Percentiles rank a stretch among this genome's conserved stretches.
Evolutionary conservation across 23 red algal genomes (phyloP).

Genomic region (Pyropia yezoensis): DNA sequence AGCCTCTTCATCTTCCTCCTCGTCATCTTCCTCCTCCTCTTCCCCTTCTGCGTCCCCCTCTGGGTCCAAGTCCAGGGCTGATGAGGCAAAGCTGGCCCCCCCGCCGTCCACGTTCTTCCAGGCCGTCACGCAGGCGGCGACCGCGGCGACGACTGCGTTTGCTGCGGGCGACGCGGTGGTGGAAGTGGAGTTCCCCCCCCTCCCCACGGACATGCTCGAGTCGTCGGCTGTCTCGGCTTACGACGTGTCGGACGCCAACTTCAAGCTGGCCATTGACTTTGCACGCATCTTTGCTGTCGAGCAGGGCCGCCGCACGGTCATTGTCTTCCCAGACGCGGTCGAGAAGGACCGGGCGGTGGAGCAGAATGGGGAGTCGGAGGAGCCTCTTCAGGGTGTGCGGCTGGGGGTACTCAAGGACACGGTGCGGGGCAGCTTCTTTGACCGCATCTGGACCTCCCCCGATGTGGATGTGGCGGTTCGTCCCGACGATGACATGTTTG

Average conservation of each 20-base stretch:
- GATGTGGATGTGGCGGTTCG: conserved; percentile 61
- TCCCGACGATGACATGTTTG: conserved; percentile 81
- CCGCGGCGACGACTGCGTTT: conserved; percentile 39
- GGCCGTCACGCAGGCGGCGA: conserved; percentile 58
- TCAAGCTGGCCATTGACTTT: conserved; percentile 75
- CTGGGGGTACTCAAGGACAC: conserved; percentile 51
- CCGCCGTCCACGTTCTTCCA: conserved; percentile 81
- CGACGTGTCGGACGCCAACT: conserved; percentile 86
- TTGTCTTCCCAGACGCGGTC: conserved; percentile 69
- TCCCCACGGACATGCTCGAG: conserved; percentile 52
- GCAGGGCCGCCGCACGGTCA: conserved; percentile 28
- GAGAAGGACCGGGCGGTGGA: conserved; percentile 83
- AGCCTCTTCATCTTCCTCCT: no score
- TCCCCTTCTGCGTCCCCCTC: no score
- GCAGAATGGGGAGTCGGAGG: conserved; percentile 43
- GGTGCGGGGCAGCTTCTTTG: conserved; percentile 25
- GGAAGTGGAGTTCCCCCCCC: conserved; percentile 93
- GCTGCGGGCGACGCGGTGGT: conserved; percentile 47
- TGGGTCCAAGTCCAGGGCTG: not conserved
- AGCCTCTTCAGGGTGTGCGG: conserved; percentile 31
- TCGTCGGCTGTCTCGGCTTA: conserved; percentile 64
- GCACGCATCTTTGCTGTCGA: conserved; percentile 25
- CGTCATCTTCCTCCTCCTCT: no score
- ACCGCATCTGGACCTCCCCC: conserved; percentile 40
- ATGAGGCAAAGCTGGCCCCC: conserved; percentile 17